phyloP scores from a whole-genome alignment of 148 eudicot species.

The Pouteria glomerata region DNA sequence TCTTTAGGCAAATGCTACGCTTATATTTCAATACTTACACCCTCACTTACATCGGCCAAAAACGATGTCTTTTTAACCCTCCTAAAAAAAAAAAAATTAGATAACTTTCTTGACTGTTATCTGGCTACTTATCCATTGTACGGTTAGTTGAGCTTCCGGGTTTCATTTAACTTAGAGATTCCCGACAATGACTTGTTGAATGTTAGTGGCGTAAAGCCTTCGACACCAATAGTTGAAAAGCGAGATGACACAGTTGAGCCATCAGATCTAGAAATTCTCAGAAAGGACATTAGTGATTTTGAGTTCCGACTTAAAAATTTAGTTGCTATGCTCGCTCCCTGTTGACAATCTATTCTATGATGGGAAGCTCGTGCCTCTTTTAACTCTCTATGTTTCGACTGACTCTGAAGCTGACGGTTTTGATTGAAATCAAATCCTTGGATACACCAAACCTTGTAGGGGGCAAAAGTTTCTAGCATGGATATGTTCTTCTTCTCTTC shows the following conservation, averaged over 20 bases:
- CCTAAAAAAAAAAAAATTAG: too few species aligned
- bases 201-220: not conserved
- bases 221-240: not conserved
- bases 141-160: constrained; percentile 48
- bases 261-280: constrained; percentile 32
- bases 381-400: constrained; percentile 29
- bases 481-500: constrained; percentile 68
- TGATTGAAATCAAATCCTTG: constrained; percentile 25
- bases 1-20: too few species aligned
- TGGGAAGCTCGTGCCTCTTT: constrained; percentile 67
- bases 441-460: constrained; percentile 24
- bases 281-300: constrained; percentile 38
- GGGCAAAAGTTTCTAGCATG: constrained; percentile 8
- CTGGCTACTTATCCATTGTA: constrained; percentile 30
- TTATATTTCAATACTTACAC: too few species aligned
- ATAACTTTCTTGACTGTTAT: constrained; percentile 38
- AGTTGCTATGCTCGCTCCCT: constrained; percentile 59
- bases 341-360: constrained; percentile 87
- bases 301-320: constrained; percentile 70
- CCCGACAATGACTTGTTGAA: constrained; percentile 21
- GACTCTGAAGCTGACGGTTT: not conserved
- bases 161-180: constrained; percentile 31
- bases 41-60: too few species aligned
- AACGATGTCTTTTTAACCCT: too few species aligned
- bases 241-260: not conserved